Conservation (phyloP, 371 early-diverging fungal genomes). For the Funneliformis caledonium region DNA sequence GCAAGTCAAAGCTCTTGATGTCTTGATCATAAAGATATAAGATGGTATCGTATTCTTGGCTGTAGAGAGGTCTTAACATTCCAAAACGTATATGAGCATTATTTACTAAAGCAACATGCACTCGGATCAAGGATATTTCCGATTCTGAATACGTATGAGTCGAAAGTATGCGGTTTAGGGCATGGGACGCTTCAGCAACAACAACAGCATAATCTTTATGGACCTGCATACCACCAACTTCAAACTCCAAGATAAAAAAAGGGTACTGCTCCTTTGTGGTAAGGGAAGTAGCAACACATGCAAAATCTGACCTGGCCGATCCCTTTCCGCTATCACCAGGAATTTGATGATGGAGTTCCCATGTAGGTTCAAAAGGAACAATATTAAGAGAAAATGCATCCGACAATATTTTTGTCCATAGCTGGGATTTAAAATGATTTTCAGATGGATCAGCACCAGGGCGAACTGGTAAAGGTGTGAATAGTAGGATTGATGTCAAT, state of each 20-base stretch:
- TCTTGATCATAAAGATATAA: constrained; percentile 25
- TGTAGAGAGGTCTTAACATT: constrained; percentile 14
- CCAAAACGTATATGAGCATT: constrained; percentile 22
- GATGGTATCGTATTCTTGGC: not conserved
- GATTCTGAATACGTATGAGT: not conserved
- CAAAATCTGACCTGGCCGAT: constrained; percentile 19
- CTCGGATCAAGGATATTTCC: not conserved
- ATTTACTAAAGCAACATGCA: constrained; percentile 19
- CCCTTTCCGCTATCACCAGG: constrained; percentile 22
- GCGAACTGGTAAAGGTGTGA: not conserved
- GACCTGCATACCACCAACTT: not conserved
- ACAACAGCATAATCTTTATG: constrained; percentile 13
- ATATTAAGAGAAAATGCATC: constrained; percentile 21
- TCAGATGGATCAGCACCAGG: constrained; percentile 29
- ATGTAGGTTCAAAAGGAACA: not conserved
- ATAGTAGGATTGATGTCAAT: not conserved
- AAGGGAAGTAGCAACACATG: not conserved
- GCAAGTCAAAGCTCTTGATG: constrained; percentile 1
- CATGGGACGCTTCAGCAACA: constrained; percentile 1
- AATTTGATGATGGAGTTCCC: constrained; percentile 18
- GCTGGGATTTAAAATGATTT: constrained; percentile 32
- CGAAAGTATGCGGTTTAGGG: constrained; percentile 15
- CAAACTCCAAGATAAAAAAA: constrained; percentile 43
- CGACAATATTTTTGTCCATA: constrained; percentile 36
- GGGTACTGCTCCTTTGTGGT: constrained; percentile 30